Evolutionary conservation across 148 eudicot species (phyloP), one percentile per base, ranked within the genome.

Genomic region (Cornus kousa): DNA sequence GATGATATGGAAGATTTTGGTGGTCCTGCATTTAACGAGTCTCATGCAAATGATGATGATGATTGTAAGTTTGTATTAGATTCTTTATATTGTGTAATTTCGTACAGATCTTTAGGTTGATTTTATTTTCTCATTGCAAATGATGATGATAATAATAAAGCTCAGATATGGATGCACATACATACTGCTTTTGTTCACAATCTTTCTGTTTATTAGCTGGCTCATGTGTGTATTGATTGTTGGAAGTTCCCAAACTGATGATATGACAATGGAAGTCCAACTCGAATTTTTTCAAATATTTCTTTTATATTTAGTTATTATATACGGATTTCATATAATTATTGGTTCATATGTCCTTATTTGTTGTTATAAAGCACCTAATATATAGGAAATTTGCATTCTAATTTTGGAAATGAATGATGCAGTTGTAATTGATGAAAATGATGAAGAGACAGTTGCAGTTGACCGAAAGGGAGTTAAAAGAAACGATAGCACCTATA

Each of bases 1-100:
- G 97, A 93, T 37, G 97, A 89, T 77, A 91, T 95, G 23, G 98
- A 95, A 85, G 98, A 95, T 86, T 87, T 90, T 79, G 90, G 78
- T 68, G 84, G 85, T 76, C 78, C 82, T 77, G 62, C 87, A 55
- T 72, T 83, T 24, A 71, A 74, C 9, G 77, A 79, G 43, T 24
- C 59, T 75, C 43, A 65, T 33, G 71, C 55, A 13, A 88, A 86
- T 78, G 86, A 82, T 66, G 85, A 85, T 72, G 78, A 78, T 77
- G 79, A 73, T 77, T 43, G 48, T 43, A 62, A 68, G 48, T 64
- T 39, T 39, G 5, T 39, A 17, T 32, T 12, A 53, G 16, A 17
- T 68, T 22, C 35, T 33, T 48, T 33, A 43, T 14, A 50, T 67
- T 62, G 1, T 76, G 37, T 67, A 16, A 9, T 50, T 75, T 65